phyloP scores from a whole-genome alignment of 2,329 filamentous ascomycete genomes.

The Nothophoma quercina region DNA sequence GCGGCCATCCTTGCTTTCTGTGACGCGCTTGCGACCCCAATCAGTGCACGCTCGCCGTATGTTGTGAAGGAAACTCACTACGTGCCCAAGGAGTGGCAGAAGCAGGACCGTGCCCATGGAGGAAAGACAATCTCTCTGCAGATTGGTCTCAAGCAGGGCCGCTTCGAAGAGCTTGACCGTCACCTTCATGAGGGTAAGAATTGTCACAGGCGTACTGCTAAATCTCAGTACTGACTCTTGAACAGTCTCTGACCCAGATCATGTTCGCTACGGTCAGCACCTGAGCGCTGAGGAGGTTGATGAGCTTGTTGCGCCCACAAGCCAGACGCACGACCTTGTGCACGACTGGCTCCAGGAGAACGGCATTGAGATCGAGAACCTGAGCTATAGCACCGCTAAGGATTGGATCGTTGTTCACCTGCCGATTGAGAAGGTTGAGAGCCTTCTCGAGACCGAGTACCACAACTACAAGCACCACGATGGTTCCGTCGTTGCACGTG shows the following conservation, averaged over 20 bases:
- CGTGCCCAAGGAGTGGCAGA: slow-evolving; percentile 61
- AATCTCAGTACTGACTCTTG: neutral
- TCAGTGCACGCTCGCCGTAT: slow-evolving; percentile 54
- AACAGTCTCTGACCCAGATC: slow-evolving; percentile 51
- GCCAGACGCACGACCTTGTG: slow-evolving; percentile 61
- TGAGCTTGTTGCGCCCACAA: slow-evolving; percentile 61
- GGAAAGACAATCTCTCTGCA: slow-evolving; percentile 61
- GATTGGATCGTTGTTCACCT: slow-evolving; percentile 65
- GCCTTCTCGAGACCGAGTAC: slow-evolving; percentile 60
- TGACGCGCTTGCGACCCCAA: slow-evolving; percentile 45
- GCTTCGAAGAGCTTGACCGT: slow-evolving; percentile 63
- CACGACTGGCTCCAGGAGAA: slow-evolving; percentile 65
- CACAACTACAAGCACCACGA: slow-evolving; percentile 62
- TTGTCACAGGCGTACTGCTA: neutral
- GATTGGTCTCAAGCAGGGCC: slow-evolving; percentile 66
- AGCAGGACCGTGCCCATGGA: slow-evolving; percentile 56
- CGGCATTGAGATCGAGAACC: slow-evolving; percentile 56
- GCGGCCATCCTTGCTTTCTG: slow-evolving; percentile 39
- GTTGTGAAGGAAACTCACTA: slow-evolving; percentile 64
- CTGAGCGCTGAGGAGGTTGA: slow-evolving; percentile 61
- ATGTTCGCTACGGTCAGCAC: slow-evolving; percentile 64
- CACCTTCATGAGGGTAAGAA: slow-evolving; percentile 60
- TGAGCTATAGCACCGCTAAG: slow-evolving; percentile 60
- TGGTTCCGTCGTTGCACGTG: slow-evolving; percentile 60
- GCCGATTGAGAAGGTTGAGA: slow-evolving; percentile 60